Conservation (phyloP, 106 monocot species). For the Dactylorhiza incarnata region DNA sequence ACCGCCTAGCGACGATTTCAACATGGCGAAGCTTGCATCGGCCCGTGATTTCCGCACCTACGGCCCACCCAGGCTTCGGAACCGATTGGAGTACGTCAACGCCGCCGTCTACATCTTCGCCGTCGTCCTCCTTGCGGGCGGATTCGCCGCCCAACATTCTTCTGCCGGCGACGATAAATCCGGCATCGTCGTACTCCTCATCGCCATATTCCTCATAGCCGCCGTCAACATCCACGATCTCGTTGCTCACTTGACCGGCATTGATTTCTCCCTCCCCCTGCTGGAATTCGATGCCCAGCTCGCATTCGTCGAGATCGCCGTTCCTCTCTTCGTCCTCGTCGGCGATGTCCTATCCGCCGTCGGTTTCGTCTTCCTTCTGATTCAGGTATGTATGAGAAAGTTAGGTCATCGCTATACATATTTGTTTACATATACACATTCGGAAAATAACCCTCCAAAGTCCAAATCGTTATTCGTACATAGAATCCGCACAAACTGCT, state of each 20-base stretch:
- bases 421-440: too few species aligned
- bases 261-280: constrained; percentile 54
- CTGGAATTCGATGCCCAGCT: constrained; percentile 52
- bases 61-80: constrained; percentile 14
- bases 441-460: too few species aligned
- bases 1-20: not conserved
- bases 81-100: constrained; percentile 85
- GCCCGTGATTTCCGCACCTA: constrained; percentile 62
- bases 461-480: too few species aligned
- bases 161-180: constrained; percentile 8
- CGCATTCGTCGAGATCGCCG: constrained; percentile 64
- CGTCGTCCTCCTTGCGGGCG: constrained; percentile 30
- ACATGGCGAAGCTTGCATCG: constrained; percentile 82
- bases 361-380: constrained; percentile 45
- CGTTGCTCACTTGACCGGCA: constrained; percentile 54
- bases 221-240: constrained; percentile 64
- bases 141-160: constrained; percentile 38
- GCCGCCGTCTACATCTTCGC: constrained; percentile 51
- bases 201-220: constrained; percentile 32
- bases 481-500: too few species aligned
- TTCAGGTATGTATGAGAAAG: constrained; percentile 33
- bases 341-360: constrained; percentile 23
- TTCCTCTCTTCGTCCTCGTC: constrained; percentile 35
- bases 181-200: constrained; percentile 50
- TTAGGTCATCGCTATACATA: too few species aligned